Conservation (phyloP, 192 early-diverging fungal species). For the Coemansia sp. region DNA sequence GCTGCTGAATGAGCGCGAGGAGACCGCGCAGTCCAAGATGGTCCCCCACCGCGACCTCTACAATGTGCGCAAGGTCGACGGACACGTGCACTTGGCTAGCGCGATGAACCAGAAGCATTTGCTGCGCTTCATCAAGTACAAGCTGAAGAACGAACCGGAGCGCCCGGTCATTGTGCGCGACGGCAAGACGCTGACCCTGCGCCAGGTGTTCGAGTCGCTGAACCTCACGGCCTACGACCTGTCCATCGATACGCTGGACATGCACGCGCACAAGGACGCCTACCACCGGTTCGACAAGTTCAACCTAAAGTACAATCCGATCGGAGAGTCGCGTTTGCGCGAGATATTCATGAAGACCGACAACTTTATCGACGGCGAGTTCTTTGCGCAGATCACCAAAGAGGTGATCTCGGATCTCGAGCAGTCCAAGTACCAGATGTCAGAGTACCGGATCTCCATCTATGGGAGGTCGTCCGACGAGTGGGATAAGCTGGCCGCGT, state of each 20-base stretch:
- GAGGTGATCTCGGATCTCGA: conserved; percentile 90
- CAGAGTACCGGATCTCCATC: conserved; percentile 91
- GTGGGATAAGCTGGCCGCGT: conserved; percentile 93
- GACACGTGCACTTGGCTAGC: conserved; percentile 88
- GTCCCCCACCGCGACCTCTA: conserved; percentile 96
- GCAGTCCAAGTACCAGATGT: conserved; percentile 91
- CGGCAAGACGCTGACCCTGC: conserved; percentile 73
- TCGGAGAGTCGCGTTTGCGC: conserved; percentile 90
- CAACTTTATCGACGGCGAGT: conserved; percentile 82
- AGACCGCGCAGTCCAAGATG: conserved; percentile 86
- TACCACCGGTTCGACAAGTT: conserved; percentile 98
- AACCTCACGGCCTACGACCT: conserved; percentile 92
- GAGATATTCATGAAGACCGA: conserved; percentile 97
- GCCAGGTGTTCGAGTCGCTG: conserved; percentile 85
- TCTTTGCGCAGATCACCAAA: conserved; percentile 90
- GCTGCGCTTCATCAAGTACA: conserved; percentile 92
- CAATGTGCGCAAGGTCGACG: conserved; percentile 97
- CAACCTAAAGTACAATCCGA: conserved; percentile 94
- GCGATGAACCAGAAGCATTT: conserved; percentile 98
- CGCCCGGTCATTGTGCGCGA: conserved; percentile 86
- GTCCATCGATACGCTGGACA: conserved; percentile 91
- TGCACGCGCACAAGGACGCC: conserved; percentile 95
- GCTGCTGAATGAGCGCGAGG: conserved; percentile 90
- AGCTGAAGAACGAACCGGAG: conserved; percentile 71
- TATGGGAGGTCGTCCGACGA: conserved; percentile 82